Percentiles rank a stretch among this genome's conserved stretches.
These are phyloP conservation scores for Tillandsia leiboldiana DNA, from an alignment of 176 grass and related monocot genomes.

Conservation along the genomic window DNA sequence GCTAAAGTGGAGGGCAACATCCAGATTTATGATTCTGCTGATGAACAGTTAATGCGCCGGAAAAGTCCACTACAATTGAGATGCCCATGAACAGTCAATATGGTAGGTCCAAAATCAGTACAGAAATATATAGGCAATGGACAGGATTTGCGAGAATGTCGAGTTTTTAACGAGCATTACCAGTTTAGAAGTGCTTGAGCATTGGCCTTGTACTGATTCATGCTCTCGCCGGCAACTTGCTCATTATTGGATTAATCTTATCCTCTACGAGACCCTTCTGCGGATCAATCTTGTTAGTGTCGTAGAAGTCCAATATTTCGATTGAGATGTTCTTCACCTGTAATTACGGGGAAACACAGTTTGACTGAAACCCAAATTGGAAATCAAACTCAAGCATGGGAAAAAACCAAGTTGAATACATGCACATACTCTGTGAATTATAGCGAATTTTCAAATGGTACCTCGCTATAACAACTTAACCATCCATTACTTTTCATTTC, in stretches of 20 bases:
- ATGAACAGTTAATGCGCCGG: background rate
- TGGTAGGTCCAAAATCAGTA: background rate
- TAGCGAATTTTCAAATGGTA: too few species aligned
- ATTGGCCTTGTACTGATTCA: constrained; percentile 15
- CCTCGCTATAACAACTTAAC: too few species aligned
- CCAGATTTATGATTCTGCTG: background rate
- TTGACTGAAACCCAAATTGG: background rate
- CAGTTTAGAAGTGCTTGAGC: background rate
- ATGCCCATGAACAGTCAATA: background rate
- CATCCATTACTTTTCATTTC: too few species aligned
- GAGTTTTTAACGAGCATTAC: background rate
- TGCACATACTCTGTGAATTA: too few species aligned
- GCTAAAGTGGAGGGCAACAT: background rate
- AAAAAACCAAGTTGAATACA: background rate
- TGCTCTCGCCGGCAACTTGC: constrained; percentile 50
- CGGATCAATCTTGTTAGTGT: constrained; percentile 56
- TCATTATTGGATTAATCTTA: constrained; percentile 66
- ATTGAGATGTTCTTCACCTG: constrained; percentile 91
- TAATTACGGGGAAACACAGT: background rate
- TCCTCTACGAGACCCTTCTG: constrained; percentile 57
- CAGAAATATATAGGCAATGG: background rate
- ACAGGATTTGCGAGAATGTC: background rate
- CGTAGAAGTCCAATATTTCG: constrained; percentile 90
- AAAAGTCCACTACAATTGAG: background rate
- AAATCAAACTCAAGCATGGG: background rate